Conservation (phyloP, 2,329 filamentous ascomycete genomes). For the Leptographium lundbergii region DNA sequence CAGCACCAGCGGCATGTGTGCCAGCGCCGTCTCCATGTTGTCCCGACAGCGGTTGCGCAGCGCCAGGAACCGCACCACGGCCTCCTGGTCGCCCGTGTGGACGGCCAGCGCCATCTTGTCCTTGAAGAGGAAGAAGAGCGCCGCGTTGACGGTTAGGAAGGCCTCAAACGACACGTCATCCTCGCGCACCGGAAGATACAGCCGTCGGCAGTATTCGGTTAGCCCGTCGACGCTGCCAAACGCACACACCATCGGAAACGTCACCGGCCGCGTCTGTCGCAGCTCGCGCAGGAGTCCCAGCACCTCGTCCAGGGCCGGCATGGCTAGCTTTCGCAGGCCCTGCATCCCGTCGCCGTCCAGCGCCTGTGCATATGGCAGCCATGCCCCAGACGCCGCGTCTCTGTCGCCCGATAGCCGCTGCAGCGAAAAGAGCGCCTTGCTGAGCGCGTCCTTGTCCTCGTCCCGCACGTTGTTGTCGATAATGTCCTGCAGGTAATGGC, state of each 20-base stretch:
- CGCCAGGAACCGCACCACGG: conserved; percentile 20
- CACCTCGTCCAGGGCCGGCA: neutral
- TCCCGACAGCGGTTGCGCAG: conserved; percentile 18
- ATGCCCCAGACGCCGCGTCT: neutral
- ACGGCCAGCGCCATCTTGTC: conserved; percentile 24
- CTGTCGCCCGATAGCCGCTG: neutral
- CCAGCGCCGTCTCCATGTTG: conserved; percentile 7
- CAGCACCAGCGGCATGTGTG: conserved; percentile 39
- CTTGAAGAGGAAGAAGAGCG: conserved; percentile 36
- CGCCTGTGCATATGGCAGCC: neutral
- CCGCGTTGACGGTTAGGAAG: conserved; percentile 20
- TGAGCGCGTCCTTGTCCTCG: neutral
- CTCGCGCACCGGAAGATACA: neutral
- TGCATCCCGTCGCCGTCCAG: neutral
- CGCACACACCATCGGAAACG: conserved; percentile 2
- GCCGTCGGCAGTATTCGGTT: neutral
- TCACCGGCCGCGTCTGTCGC: neutral
- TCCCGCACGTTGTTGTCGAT: neutral
- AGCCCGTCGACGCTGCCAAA: neutral
- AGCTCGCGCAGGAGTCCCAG: neutral
- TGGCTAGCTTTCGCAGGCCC: neutral
- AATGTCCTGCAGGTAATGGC: neutral
- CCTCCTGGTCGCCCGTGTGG: conserved; percentile 16
- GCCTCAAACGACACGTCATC: neutral
- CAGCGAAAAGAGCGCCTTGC: neutral